phyloP scores from a whole-genome alignment of 2,329 filamentous ascomycete genomes.

The Stenocarpella maydis region DNA sequence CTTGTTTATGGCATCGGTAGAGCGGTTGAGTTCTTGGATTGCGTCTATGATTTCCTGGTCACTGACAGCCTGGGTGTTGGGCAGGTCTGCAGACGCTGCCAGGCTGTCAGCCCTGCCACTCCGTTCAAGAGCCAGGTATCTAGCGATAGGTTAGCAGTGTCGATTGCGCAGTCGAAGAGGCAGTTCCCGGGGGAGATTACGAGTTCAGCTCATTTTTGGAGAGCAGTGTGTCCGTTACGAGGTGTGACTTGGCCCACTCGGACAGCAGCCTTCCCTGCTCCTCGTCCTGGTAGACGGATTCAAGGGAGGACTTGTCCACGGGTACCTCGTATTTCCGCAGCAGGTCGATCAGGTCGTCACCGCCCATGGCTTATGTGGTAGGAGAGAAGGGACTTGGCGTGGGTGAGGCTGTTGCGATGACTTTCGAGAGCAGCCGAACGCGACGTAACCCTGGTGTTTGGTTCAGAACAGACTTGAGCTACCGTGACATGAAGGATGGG shows the following conservation, averaged over 20 bases:
- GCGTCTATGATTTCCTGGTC: constrained; percentile 69
- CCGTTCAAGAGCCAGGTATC: constrained; percentile 59
- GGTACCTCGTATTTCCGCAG: constrained; percentile 45
- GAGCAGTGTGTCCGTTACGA: constrained; percentile 60
- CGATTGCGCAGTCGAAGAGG: background rate
- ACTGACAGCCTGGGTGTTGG: constrained; percentile 57
- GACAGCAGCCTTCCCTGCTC: constrained; percentile 48
- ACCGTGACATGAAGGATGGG: background rate
- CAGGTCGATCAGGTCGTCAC: constrained; percentile 42
- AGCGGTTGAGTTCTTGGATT: constrained; percentile 69
- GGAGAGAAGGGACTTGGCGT: background rate
- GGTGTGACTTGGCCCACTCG: constrained; percentile 59
- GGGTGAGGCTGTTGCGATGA: background rate
- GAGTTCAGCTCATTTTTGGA: constrained; percentile 61
- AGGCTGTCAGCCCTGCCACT: constrained; percentile 58
- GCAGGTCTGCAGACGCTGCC: constrained; percentile 54
- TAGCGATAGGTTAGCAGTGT: constrained; percentile 40
- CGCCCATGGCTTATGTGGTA: constrained; percentile 37
- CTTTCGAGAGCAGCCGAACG: background rate
- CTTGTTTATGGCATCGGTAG: constrained; percentile 69
- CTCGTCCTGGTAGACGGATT: constrained; percentile 47
- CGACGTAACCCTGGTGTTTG: background rate
- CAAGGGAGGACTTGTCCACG: constrained; percentile 47
- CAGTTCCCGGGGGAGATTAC: constrained; percentile 47
- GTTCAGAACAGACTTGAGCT: background rate